Base-by-base conservation (phyloP, 768 basidiomycete species). In the Xerocomellus amylosporus region DNA sequence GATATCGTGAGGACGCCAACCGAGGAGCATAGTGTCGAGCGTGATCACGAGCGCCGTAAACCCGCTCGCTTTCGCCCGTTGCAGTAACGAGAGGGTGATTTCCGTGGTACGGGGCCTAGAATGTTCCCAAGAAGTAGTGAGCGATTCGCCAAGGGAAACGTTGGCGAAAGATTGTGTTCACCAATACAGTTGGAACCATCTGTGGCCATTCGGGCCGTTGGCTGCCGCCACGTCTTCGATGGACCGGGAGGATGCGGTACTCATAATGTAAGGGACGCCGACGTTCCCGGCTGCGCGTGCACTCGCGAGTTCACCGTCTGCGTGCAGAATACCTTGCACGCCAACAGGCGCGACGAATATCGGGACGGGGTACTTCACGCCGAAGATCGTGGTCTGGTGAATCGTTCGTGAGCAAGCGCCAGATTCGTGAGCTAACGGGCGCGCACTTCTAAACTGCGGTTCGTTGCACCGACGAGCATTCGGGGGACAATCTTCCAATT, bases 111-210 rank as follows among this genome's bases (percentile, higher is more conserved):
- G 72, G 2, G 89, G 88, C 88, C 88, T 88, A 49, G 20, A 47
- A n/a, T 33, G 38, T 39, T 3, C 22, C 30, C 36, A 38, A 33
- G 8, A 31, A 10, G 12, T n/a, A 14, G 31, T 53, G 12, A 38
- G 40, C 48, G 31, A 13, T 12, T 24, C 24, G 42, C 19, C 37
- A 31, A 37, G 34, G 42, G 30, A 3, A 14, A 40, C 8, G 9
- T 28, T 20, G n/a, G 30, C 9, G n/a, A 36, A 26, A 30, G 26
- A 49, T 20, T 1, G 8, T 5, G 61, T 73, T 54, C 47, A 86
- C 87, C 89, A 89, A 67, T 93, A 92, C 1, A 92, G 77, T 65
- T 93, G 90, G 67, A 81, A 92, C 88, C 89, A 92, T 33, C 90
- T 76, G 31, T 80, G 76, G 0, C 85, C 82, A 47, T 80, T 73